Conservation (phyloP, 83 land plant species). For the Thuja plicata region DNA sequence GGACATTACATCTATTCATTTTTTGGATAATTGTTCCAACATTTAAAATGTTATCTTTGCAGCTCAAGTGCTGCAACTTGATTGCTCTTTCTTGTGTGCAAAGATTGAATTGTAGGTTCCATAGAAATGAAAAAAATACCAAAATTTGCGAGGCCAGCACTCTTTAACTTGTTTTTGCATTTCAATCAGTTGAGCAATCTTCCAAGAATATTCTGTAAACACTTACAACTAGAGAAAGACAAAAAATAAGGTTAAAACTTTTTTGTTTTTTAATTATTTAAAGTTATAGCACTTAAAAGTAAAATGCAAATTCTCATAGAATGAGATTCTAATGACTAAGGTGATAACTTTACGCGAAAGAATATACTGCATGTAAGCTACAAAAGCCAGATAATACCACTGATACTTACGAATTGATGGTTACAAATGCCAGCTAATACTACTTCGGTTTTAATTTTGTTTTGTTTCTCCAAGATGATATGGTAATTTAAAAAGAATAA, state of each 20-base stretch:
- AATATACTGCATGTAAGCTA: background rate
- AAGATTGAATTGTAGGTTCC: background rate
- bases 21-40: background rate
- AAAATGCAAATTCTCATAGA: background rate
- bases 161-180: background rate
- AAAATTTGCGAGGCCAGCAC: background rate
- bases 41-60: background rate
- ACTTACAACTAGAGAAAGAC: background rate
- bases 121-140: background rate
- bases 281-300: background rate
- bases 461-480: constrained; percentile 8
- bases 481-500: background rate
- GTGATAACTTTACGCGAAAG: background rate
- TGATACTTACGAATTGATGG: background rate
- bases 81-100: background rate
- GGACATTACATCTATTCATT: no score
- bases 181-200: background rate
- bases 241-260: background rate
- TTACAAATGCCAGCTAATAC: background rate
- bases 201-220: background rate
- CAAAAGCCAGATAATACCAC: background rate
- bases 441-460: background rate
- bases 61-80: background rate
- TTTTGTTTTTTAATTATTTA: background rate
- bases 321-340: background rate